Evolutionary conservation across 2,329 filamentous ascomycete genomes (phyloP), one percentile per base, ranked within the genome.

Genomic region (Colletotrichum nymphaeae): DNA sequence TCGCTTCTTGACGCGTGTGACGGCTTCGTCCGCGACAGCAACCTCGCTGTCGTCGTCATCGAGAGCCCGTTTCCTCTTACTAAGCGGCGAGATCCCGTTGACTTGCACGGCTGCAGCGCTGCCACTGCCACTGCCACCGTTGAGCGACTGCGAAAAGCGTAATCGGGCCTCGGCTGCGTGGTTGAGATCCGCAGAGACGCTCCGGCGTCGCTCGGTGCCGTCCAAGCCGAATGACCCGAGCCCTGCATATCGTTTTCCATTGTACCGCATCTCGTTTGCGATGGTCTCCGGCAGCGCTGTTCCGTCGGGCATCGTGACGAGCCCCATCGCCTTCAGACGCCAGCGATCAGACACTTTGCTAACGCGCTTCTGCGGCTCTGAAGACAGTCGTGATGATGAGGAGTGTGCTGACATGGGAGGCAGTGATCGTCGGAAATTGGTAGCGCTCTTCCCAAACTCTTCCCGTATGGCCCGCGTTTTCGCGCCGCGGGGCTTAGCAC

Each of bases 241-340:
- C 3, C 82, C 82, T 1, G 80, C 77, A 67, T 82, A 84, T 7
- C 82, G 81, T 73, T 83, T 85, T 30, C 83, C 83, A 58, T 84
- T 82, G 67, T 81, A 80, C 53, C 84, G 78, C 76, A 87, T 84
- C 30, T 88, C 84, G 46, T 84, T 76, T 14, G 86, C 87, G 53
- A 90, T 81, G 3, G 83, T 83, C 74, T 90, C 88, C 6, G 88
- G 88, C 3, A 89, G 76, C 73, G 87, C 88, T 60, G 86, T 84
- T n/a, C 88, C 85, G 74, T 90, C 85, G 5, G 86, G 84, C 84
- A 89, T 85, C 74, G 85, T 86, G 3, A 88, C 86, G 22, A 90
- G 83, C 11, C 85, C 86, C 85, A 87, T 86, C 55, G 85, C 85
- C 64, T 86, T 87, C 70, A 88, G 80, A 5, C 82, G 80, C 86